These are phyloP conservation scores for Verticillium alfalfae DNA, from an alignment of 2,329 filamentous ascomycete species.

Conservation along the genomic window DNA sequence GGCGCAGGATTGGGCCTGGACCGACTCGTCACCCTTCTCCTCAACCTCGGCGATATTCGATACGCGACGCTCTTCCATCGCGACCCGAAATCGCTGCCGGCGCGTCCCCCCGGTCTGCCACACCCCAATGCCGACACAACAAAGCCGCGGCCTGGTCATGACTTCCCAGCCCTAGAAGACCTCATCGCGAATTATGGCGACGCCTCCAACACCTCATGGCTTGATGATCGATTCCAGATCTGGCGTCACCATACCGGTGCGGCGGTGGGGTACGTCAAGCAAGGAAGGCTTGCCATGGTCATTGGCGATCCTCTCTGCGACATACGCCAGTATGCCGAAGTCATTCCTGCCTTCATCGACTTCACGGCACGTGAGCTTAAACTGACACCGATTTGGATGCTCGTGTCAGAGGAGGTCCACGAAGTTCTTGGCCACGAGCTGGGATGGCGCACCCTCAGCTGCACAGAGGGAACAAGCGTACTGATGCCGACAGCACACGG, in stretches of 20 bases:
- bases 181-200: conserved; percentile 95
- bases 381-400: conserved; percentile 81
- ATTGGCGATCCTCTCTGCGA: conserved; percentile 87
- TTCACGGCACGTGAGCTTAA: conserved; percentile 64
- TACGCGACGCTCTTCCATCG: conserved; percentile 83
- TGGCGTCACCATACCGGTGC: conserved; percentile 79
- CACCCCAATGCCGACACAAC: conserved; percentile 83
- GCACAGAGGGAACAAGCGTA: conserved; percentile 83
- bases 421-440: conserved; percentile 74
- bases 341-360: conserved; percentile 69
- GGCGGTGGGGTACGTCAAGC: conserved; percentile 75
- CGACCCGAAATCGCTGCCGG: conserved; percentile 80
- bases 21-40: conserved; percentile 78
- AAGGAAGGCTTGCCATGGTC: conserved; percentile 73
- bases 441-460: conserved; percentile 84
- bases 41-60: conserved; percentile 84
- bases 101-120: conserved; percentile 59
- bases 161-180: conserved; percentile 72
- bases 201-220: conserved; percentile 89
- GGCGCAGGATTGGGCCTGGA: conserved; percentile 88
- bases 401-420: conserved; percentile 75
- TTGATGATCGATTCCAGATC: conserved; percentile 81
- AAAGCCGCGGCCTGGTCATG: conserved; percentile 37
- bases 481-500: conserved; percentile 69
- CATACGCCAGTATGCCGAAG: conserved; percentile 64